Evolutionary conservation across 169 alveolate genomes (phyloP).

Genomic region (Plasmodium sp.): DNA sequence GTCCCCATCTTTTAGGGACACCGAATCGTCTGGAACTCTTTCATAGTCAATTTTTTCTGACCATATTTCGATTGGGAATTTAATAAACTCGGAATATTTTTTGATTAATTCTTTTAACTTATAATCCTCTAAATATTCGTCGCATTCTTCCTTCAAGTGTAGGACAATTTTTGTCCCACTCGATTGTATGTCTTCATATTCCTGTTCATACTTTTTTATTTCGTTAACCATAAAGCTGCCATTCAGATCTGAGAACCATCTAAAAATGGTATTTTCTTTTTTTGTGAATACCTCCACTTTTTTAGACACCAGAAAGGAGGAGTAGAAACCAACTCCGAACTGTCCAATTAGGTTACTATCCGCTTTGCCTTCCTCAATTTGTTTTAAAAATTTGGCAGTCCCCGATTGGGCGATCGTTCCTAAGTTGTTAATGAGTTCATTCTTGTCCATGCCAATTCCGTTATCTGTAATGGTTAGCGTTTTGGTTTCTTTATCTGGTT

Average conservation of each 20-base stretch:
- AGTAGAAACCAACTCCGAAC: constrained; percentile 99
- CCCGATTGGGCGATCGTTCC: constrained; percentile 99
- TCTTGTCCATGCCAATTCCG: constrained; percentile 99
- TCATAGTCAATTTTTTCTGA: constrained; percentile 90
- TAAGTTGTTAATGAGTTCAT: constrained; percentile 97
- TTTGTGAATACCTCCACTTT: constrained; percentile 97
- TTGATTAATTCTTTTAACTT: constrained; percentile 93
- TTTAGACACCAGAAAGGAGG: constrained; percentile 98
- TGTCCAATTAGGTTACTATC: constrained; percentile 98
- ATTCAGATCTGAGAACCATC: constrained; percentile 97
- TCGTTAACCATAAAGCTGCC: constrained; percentile 93
- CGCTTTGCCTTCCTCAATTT: constrained; percentile 91
- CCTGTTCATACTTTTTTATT: constrained; percentile 92
- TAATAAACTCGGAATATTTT: constrained; percentile 96
- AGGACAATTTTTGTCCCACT: constrained; percentile 97
- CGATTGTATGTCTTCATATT: constrained; percentile 91
- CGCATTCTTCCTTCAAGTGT: constrained; percentile 97
- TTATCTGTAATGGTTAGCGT: constrained; percentile 97
- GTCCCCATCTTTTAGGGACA: constrained; percentile 83
- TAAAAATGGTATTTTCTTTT: constrained; percentile 94
- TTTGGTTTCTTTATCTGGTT: constrained; percentile 94
- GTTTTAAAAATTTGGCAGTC: constrained; percentile 98
- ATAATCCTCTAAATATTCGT: constrained; percentile 96
- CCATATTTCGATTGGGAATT: constrained; percentile 96
- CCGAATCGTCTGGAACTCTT: constrained; percentile 89